Evolutionary conservation across 1,139 yeast species (phyloP).

Genomic region (Sugiyamaella grinbergsii): DNA sequence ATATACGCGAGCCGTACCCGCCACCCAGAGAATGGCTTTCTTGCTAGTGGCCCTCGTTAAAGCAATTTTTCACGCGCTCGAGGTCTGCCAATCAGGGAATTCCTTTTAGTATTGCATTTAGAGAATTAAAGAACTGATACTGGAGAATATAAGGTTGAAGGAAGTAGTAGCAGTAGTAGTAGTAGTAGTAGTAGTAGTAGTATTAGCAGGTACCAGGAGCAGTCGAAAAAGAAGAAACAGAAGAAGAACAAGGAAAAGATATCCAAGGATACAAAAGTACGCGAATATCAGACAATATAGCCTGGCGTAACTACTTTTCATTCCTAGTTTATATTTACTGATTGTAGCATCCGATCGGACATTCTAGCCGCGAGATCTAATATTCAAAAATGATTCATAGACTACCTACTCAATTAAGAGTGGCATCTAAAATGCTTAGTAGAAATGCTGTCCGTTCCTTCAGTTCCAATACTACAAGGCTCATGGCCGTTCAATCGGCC

Average conservation of each 20-base stretch:
- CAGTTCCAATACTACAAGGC: constrained; percentile 12
- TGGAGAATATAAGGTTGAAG: neutral
- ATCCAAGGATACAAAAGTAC: constrained; percentile 1
- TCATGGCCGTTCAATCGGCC: constrained; percentile 31
- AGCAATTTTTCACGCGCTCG: constrained; percentile 10
- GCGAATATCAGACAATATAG: no score
- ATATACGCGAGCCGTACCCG: neutral
- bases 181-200: neutral
- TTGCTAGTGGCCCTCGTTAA: constrained; percentile 5
- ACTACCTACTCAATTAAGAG: constrained; percentile 16
- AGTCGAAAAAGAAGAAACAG: neutral
- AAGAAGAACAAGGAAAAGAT: neutral
- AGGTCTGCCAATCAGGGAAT: constrained; percentile 18
- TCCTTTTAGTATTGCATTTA: constrained; percentile 11
- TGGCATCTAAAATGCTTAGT: neutral
- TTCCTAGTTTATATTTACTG: neutral
- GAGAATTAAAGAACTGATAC: constrained; percentile 4
- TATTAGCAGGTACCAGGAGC: neutral
- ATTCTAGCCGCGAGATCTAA: no score
- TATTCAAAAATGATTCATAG: constrained; percentile 18
- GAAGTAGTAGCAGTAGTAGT: neutral
- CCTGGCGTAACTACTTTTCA: neutral
- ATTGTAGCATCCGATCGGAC: neutral
- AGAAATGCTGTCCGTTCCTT: constrained; percentile 18
- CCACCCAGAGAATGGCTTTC: neutral